Base-by-base conservation (phyloP, 306 rosid species). In the Sindora glabra region DNA sequence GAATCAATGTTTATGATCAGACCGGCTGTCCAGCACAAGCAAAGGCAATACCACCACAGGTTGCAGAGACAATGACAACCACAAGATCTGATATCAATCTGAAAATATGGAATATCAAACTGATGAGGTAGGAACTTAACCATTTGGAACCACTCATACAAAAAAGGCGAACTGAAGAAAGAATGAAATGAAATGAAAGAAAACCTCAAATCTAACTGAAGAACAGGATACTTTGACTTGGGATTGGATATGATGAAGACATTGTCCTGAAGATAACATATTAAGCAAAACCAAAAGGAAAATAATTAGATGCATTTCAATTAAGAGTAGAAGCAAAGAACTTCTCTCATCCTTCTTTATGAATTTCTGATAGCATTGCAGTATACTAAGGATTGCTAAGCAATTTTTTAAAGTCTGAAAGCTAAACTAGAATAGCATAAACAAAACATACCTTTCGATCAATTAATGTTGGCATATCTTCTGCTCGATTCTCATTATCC, bases 21-120 rank as follows among this genome's bases (percentile, higher is more conserved):
- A 94, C 95, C 80, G 99, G 95, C 74, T 94, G 99, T 72, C 99
- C 99, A 55, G 87, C 94, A 84, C 90, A 94, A 55, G 97, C 97
- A 70, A 94, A 89, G 64, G 95, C 99, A 80, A 94, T 86, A 72
- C 99, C 99, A 47, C 97, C 90, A 71, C 95, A 94, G 15, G 99
- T 84, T 30, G 99, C 99, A 68, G 99, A 94, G 34, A 94, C 99
- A 80, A 94, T 83, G 69, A 89, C 97, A 58, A 86, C 89, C 33
- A 94, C 99, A 18, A 94, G 81, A 72, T 94, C 97, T 37, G 95
- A 94, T 74, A 94, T 86, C 85, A 94, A 79, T 73, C 95, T 89
- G 80, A 58, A 78, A 54, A 76, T 62, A 66, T 48, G 64, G 48
- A 8, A 66, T 42, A 47, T 74, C 51, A 55, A 73, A 61, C n/a